Conservation (phyloP, 2,329 filamentous ascomycete genomes). For the Coniochaeta sp. region DNA sequence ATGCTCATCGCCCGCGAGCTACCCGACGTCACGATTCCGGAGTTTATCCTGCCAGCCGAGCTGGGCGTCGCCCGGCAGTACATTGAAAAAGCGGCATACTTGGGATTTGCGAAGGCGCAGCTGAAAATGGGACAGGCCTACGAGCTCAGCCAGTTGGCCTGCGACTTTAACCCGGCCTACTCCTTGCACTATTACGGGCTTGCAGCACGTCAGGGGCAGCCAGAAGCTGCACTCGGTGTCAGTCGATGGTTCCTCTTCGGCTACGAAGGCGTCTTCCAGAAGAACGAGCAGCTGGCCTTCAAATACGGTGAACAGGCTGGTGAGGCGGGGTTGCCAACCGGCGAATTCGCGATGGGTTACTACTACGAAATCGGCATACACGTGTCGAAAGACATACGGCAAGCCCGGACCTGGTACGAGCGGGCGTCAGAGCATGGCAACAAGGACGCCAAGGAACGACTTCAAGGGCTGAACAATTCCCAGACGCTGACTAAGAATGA, state of each 20-base stretch:
- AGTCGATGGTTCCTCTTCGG: conserved; percentile 99
- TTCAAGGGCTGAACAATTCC: conserved; percentile 77
- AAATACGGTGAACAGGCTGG: conserved; percentile 86
- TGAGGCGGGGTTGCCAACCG: conserved; percentile 72
- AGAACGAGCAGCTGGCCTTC: conserved; percentile 92
- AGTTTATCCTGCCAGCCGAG: conserved; percentile 61
- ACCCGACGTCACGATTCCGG: conserved; percentile 80
- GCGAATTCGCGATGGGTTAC: conserved; percentile 95
- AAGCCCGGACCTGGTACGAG: conserved; percentile 84
- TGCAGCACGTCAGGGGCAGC: conserved; percentile 83
- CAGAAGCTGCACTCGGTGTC: conserved; percentile 90
- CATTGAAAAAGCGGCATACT: conserved; percentile 92
- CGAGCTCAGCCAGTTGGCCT: conserved; percentile 87
- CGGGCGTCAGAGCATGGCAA: conserved; percentile 87
- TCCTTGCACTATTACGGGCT: conserved; percentile 95
- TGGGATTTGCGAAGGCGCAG: conserved; percentile 94
- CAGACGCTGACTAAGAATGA: conserved; percentile 83
- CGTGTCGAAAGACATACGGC: conserved; percentile 72
- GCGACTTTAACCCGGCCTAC: conserved; percentile 87
- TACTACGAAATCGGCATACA: conserved; percentile 96
- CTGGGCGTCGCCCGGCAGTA: conserved; percentile 71
- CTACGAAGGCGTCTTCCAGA: conserved; percentile 83
- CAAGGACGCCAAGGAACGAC: conserved; percentile 72
- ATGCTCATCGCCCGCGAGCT: conserved; percentile 90
- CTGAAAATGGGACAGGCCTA: conserved; percentile 96